These are phyloP conservation scores for Recurvomyces mirabilis DNA, from an alignment of 495 filamentous ascomycete genomes.

Conservation along the genomic window DNA sequence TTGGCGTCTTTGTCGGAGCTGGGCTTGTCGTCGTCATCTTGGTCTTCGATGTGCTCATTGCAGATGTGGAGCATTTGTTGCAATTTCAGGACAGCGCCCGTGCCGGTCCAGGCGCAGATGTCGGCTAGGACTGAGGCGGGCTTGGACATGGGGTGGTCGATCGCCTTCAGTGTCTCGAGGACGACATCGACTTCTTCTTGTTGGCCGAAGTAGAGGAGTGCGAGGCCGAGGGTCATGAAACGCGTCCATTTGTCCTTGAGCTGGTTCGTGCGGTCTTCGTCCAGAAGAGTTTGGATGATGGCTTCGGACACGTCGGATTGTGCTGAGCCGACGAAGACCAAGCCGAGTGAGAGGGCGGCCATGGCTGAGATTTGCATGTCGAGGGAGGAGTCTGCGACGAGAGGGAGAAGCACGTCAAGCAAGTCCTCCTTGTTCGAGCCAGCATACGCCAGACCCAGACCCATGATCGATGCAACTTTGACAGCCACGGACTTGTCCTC, in stretches of 20 bases:
- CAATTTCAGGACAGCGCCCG: slow-evolving; percentile 88
- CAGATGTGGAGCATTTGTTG: slow-evolving; percentile 94
- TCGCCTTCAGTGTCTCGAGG: slow-evolving; percentile 85
- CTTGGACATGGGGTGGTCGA: slow-evolving; percentile 89
- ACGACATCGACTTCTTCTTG: slow-evolving; percentile 97
- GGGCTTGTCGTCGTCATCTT: slow-evolving; percentile 45
- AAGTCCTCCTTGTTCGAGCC: slow-evolving; percentile 82
- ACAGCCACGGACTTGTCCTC: slow-evolving; percentile 63
- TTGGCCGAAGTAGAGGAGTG: slow-evolving; percentile 85
- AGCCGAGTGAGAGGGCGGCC: slow-evolving; percentile 81
- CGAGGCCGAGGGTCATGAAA: slow-evolving; percentile 89
- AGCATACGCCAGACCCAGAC: slow-evolving; percentile 85
- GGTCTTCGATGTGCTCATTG: slow-evolving; percentile 89
- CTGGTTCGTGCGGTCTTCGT: slow-evolving; percentile 74
- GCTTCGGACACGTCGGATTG: slow-evolving; percentile 79
- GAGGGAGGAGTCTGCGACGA: slow-evolving; percentile 66
- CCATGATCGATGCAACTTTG: slow-evolving; percentile 79
- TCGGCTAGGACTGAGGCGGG: slow-evolving; percentile 82
- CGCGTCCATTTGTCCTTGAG: slow-evolving; percentile 96
- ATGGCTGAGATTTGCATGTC: slow-evolving; percentile 95
- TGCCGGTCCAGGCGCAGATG: slow-evolving; percentile 95
- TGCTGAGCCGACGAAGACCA: slow-evolving; percentile 87
- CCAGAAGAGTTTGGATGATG: slow-evolving; percentile 80
- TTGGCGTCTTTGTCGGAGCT: slow-evolving; percentile 59
- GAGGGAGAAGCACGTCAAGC: slow-evolving; percentile 67